These are phyloP conservation scores for Ascomycota sp. DNA, from an alignment of 2,329 filamentous ascomycete genomes.

Conservation along the genomic window DNA sequence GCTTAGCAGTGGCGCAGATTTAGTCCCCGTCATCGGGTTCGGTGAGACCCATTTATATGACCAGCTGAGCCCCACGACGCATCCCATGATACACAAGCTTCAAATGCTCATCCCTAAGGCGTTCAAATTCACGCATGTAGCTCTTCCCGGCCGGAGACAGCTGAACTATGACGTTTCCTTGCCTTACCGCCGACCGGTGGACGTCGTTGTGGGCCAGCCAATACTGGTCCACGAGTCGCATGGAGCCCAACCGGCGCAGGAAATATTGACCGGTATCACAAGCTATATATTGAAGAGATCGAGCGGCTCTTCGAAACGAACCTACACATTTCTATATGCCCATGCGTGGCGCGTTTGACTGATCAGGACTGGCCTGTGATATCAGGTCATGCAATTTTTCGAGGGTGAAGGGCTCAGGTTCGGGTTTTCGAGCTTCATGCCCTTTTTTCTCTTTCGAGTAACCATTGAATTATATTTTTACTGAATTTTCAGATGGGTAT, in stretches of 20 bases:
- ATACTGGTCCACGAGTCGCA: slow-evolving; percentile 45
- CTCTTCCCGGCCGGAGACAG: slow-evolving; percentile 76
- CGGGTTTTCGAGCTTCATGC: too few relatives aligned
- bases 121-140: slow-evolving; percentile 80
- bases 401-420: too few relatives aligned
- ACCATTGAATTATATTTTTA: too few relatives aligned
- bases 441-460: too few relatives aligned
- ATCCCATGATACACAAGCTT: slow-evolving; percentile 59
- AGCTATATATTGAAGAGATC: slow-evolving; percentile 56
- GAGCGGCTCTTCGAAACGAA: slow-evolving; percentile 54
- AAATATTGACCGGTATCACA: slow-evolving; percentile 63
- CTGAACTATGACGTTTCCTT: slow-evolving; percentile 97
- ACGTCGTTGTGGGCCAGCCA: slow-evolving; percentile 73
- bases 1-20: slow-evolving; percentile 74
- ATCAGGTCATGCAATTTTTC: too few relatives aligned
- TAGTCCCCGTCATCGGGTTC: slow-evolving; percentile 82
- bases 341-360: too few relatives aligned
- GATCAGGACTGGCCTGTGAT: too few relatives aligned
- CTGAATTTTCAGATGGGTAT: too few relatives aligned
- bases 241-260: slow-evolving; percentile 40
- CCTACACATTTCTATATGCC: too few relatives aligned
- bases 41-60: slow-evolving; percentile 95
- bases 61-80: slow-evolving; percentile 56
- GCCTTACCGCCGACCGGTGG: slow-evolving; percentile 70
- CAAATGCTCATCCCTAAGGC: slow-evolving; percentile 72